These are phyloP conservation scores for Penicillium pancosmium DNA, from an alignment of 495 filamentous ascomycete species.

Conservation along the genomic window DNA sequence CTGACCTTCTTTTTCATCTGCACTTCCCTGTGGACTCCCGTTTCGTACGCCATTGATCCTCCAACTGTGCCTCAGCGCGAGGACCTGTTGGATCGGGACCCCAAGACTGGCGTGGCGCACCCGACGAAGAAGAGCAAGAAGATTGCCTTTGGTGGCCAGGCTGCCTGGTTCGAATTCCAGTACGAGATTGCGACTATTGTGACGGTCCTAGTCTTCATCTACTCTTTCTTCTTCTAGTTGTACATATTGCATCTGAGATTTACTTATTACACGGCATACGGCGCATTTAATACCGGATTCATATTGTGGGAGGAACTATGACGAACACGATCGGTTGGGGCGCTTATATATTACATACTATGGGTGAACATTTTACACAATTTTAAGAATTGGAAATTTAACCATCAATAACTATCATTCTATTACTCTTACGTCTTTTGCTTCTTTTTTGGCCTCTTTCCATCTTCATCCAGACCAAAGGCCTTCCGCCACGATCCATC, in stretches of 20 bases:
- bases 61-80: slow-evolving; percentile 47
- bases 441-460: slow-evolving; percentile 23
- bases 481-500: slow-evolving; percentile 63
- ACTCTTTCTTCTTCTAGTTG: slow-evolving; percentile 41
- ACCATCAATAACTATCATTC: neutral
- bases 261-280: slow-evolving; percentile 6
- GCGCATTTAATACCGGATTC: slow-evolving; percentile 2
- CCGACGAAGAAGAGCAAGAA: slow-evolving; percentile 47
- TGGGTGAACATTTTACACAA: neutral
- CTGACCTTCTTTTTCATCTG: slow-evolving; percentile 41
- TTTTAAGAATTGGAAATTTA: neutral
- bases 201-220: slow-evolving; percentile 43
- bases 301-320: neutral
- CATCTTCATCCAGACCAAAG: slow-evolving; percentile 40
- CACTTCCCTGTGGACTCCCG: slow-evolving; percentile 42
- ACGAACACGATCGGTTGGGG: slow-evolving; percentile 1
- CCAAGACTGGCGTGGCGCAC: slow-evolving; percentile 48
- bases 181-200: slow-evolving; percentile 40
- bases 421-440: slow-evolving; percentile 15
- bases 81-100: slow-evolving; percentile 43
- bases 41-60: slow-evolving; percentile 48
- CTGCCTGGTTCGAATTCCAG: slow-evolving; percentile 47
- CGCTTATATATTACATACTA: neutral
- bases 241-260: slow-evolving; percentile 17
- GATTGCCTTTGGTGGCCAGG: slow-evolving; percentile 42